Evolutionary conservation across 768 basidiomycete genomes (phyloP).

Genomic region (Termitomyces sp.): DNA sequence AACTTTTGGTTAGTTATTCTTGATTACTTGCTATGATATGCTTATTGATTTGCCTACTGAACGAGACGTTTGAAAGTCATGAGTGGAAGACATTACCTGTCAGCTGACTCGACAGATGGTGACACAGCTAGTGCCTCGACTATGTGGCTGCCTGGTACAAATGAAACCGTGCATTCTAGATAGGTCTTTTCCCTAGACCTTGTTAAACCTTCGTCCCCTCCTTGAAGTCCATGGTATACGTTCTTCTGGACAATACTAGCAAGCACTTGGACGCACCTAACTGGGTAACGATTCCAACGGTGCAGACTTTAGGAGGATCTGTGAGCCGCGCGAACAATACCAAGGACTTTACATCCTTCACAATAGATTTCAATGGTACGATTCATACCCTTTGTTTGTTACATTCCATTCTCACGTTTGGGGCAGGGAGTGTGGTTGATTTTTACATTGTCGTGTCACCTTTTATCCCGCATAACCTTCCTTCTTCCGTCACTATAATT

Average conservation of each 20-base stretch:
- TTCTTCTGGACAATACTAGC: neutral
- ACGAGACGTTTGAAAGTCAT: neutral
- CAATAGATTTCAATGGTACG: neutral
- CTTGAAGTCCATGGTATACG: neutral
- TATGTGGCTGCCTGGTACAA: neutral
- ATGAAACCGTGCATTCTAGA: neutral
- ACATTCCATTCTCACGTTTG: neutral
- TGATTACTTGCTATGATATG: neutral
- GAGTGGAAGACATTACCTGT: neutral
- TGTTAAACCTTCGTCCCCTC: neutral
- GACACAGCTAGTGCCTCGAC: neutral
- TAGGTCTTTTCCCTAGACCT: neutral
- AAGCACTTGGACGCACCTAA: neutral
- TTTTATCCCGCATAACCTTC: neutral
- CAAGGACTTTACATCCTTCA: neutral
- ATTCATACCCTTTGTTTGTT: neutral
- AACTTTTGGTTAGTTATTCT: neutral
- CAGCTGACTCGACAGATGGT: neutral
- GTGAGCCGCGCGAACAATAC: neutral
- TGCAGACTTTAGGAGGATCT: neutral
- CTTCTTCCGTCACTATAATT: neutral
- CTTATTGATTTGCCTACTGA: neutral
- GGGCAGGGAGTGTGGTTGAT: neutral
- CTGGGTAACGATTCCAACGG: neutral
- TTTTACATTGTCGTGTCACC: neutral